Evolutionary conservation across 306 rosid species (phyloP).

Genomic region (Cucurbita ficifolia): DNA sequence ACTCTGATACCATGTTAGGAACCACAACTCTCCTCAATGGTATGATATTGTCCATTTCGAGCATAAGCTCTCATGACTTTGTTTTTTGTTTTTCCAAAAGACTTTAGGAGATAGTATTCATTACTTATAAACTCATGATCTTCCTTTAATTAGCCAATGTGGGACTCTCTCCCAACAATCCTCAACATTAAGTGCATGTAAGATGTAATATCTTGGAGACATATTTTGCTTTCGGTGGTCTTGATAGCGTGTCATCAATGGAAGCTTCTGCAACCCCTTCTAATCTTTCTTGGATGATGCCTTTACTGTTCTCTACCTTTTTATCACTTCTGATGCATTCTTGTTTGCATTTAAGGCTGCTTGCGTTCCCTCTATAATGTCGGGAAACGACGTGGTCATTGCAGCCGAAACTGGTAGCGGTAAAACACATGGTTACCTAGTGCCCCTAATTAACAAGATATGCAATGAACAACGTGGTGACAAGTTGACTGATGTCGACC

Average conservation of each 20-base stretch:
- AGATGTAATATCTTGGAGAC: neutral
- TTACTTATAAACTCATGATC: too few relatives aligned
- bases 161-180: too few relatives aligned
- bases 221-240: neutral
- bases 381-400: slow-evolving; percentile 70
- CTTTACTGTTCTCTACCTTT: neutral
- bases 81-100: too few relatives aligned
- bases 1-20: too few relatives aligned
- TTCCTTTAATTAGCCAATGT: too few relatives aligned
- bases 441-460: slow-evolving; percentile 57
- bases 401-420: slow-evolving; percentile 99
- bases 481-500: slow-evolving; percentile 20
- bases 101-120: too few relatives aligned
- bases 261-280: neutral
- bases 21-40: too few relatives aligned
- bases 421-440: slow-evolving; percentile 74
- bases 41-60: too few relatives aligned
- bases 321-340: neutral
- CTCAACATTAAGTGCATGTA: neutral
- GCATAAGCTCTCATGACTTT: too few relatives aligned
- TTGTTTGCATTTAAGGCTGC: slow-evolving; percentile 52
- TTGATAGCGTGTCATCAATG: neutral
- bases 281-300: neutral
- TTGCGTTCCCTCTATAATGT: slow-evolving; percentile 60
- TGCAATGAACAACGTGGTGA: slow-evolving; percentile 17